Percentiles rank a stretch among this genome's conserved stretches.
Conservation (phyloP, 2,329 filamentous ascomycete species). For the Fusarium sambucinum region DNA sequence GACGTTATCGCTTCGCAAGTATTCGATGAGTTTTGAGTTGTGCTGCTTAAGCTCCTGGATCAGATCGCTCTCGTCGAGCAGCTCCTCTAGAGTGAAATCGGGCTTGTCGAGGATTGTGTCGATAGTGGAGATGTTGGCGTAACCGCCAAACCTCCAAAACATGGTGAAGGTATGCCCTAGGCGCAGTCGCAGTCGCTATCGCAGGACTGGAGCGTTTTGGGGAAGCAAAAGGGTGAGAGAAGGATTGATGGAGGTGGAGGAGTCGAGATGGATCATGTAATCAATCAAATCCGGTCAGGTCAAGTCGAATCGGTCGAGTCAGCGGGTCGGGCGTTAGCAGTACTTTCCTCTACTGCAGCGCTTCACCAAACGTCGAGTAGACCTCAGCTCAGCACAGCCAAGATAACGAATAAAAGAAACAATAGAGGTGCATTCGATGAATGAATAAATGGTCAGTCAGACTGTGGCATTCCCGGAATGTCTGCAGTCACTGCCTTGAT, state of each 20-base stretch:
- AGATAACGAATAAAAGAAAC: not conserved
- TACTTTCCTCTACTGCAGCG: conserved; percentile 2
- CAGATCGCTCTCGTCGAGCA: conserved; percentile 94
- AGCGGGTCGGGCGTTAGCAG: conserved; percentile 30
- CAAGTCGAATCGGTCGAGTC: conserved; percentile 39
- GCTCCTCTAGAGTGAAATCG: conserved; percentile 93
- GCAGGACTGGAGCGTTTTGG: conserved; percentile 49
- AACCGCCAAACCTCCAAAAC: conserved; percentile 99
- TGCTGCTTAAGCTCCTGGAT: conserved; percentile 98
- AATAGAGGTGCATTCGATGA: conserved; percentile 8
- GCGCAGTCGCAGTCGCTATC: conserved; percentile 51
- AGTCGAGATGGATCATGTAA: conserved; percentile 48
- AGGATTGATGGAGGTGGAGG: conserved; percentile 37
- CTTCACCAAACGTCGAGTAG: not conserved
- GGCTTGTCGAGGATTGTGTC: conserved; percentile 97
- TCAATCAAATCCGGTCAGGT: conserved; percentile 39
- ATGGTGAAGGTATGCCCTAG: conserved; percentile 72
- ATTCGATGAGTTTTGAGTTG: conserved; percentile 97
- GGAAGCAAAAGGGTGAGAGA: conserved; percentile 30
- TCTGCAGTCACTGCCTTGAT: conserved; percentile 19
- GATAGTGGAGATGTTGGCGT: conserved; percentile 96
- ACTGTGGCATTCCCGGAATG: conserved; percentile 38
- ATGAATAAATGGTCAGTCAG: conserved; percentile 3
- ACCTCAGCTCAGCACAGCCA: conserved; percentile 11
- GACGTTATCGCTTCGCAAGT: conserved; percentile 86